phyloP scores from a whole-genome alignment of 352 stramenopile species.

The Phytophthora sp. region DNA sequence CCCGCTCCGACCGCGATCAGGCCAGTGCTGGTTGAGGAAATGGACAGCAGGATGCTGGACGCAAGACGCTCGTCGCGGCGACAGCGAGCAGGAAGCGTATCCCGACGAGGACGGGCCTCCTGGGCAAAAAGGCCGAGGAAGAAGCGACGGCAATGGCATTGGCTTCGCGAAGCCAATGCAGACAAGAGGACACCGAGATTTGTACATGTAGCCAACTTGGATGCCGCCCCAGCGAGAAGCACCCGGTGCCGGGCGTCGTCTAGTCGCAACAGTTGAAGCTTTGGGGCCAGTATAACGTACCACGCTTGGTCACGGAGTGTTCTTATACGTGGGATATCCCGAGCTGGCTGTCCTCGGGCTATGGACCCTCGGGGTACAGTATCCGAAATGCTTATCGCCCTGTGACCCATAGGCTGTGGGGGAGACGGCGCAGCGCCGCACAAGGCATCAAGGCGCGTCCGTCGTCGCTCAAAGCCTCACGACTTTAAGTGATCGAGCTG shows the following conservation, averaged over 20 bases:
- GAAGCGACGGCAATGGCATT: neutral
- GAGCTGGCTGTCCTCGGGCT: slow-evolving; percentile 11
- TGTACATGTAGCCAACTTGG: slow-evolving; percentile 18
- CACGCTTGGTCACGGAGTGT: no score
- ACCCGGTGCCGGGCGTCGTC: slow-evolving; percentile 20
- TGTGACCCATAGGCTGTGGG: no score
- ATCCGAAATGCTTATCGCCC: no score
- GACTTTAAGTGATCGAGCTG: slow-evolving; percentile 19
- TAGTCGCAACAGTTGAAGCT: slow-evolving; percentile 24
- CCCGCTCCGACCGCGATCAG: slow-evolving; percentile 18
- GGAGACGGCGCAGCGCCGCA: neutral
- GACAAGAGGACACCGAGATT: neutral
- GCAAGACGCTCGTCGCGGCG: slow-evolving; percentile 21
- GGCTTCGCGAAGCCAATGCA: neutral
- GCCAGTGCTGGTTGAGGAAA: slow-evolving; percentile 33
- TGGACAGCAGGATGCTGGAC: slow-evolving; percentile 38
- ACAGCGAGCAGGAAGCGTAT: neutral
- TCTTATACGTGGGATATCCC: no score
- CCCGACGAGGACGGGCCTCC: neutral
- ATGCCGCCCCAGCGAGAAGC: slow-evolving; percentile 1
- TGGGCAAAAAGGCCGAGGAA: slow-evolving; percentile 17
- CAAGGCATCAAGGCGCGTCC: slow-evolving; percentile 16
- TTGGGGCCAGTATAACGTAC: slow-evolving; percentile 23
- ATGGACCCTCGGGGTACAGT: no score
- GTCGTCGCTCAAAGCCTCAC: slow-evolving; percentile 19